phyloP scores from a whole-genome alignment of 106 monocot genomes.

The Acorus gramineus region DNA sequence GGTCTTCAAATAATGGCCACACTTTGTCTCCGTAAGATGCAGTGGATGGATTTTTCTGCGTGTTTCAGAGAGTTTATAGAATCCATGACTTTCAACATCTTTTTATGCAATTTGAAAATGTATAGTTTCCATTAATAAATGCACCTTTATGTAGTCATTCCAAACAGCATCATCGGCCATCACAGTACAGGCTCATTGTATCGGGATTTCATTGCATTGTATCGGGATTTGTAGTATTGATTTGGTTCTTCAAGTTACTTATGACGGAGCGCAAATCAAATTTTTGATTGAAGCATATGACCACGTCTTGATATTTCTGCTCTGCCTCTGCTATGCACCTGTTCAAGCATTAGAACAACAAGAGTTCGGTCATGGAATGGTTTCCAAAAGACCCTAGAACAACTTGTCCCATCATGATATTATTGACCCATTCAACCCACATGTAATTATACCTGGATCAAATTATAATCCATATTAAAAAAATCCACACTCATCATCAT shows the following conservation, averaged over 20 bases:
- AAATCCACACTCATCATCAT: no score
- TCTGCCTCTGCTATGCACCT: not conserved
- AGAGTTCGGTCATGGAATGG: not conserved
- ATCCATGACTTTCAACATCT: no score
- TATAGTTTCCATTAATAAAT: not conserved
- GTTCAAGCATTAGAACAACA: not conserved
- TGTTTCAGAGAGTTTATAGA: not conserved
- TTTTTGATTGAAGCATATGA: not conserved
- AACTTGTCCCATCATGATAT: not conserved
- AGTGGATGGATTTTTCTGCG: not conserved
- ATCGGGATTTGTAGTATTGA: not conserved
- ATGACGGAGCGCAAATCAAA: not conserved
- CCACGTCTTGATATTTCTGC: not conserved
- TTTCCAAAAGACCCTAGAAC: not conserved
- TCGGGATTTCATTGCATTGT: not conserved
- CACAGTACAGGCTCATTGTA: not conserved
- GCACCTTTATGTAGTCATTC: not conserved
- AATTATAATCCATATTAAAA: no score
- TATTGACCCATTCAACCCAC: not conserved
- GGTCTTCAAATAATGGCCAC: not conserved
- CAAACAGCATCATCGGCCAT: not conserved
- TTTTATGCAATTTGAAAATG: not conserved
- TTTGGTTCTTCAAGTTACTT: not conserved
- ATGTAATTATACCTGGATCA: no score
- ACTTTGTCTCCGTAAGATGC: not conserved